Base-by-base conservation (phyloP, 2,329 filamentous ascomycete genomes). In the Monosporascus sp. region DNA sequence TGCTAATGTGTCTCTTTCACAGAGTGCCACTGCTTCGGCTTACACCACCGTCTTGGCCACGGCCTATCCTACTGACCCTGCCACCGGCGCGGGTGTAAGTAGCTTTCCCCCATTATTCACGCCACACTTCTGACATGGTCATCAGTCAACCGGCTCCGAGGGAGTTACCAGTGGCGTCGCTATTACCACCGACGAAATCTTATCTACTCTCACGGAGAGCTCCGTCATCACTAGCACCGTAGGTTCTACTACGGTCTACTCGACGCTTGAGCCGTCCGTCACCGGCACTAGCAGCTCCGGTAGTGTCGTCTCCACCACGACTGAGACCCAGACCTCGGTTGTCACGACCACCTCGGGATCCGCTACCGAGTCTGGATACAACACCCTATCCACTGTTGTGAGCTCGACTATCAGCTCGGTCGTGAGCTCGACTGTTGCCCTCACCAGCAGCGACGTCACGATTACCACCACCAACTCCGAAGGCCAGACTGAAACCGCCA, bases 371-470 rank as follows among this genome's bases (percentile, higher is more conserved):
- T 63, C 63, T 26, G 57, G 41, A 37, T 59, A 60, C 40, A 60
- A 46, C 16, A 58, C 56, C 20, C 50, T 58, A 35, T 56, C 56
- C 49, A 59, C 58, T 8, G 63, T 57, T 50, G 58, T 64, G 17
- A 56, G 56, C 8, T 52, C 57, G 31, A 62, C 60, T 44, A 8
- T 27, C 26, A 27, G 26, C 26, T 27, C 26, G 7, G 63, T 57
- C 50, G 58, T 64, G 17, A 56, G 56, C 8, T 52, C 57, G 31
- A 62, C 60, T 41, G 49, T 58, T 20, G 52, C 58, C 35, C 55
- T 50, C 27, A 61, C 63, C 2, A 63, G 62, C 11, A 50, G 59
- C 53, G 55, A 53, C 16, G 58, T 57, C 11, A 62, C 54, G 37
- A 43, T 62, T 37, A 62, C 60, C 41, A 58, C 56, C 37, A 62